A percentile compares a stretch with the other conserved stretches of the same genome.
Conservation (phyloP, 306 rosid genomes). For the Vicia faba region DNA sequence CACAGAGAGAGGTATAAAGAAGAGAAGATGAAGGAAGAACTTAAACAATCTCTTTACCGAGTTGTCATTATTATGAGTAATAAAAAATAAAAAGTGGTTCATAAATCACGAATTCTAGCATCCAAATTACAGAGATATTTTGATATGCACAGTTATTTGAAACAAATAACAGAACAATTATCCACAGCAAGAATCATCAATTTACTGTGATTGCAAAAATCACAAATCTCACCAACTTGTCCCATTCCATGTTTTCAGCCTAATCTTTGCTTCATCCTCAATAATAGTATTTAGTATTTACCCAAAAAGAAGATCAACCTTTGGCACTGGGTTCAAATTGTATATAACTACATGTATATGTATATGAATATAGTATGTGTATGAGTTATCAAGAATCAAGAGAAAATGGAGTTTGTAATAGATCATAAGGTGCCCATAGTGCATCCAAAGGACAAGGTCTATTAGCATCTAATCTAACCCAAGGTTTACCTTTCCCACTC, state of each 20-base stretch:
- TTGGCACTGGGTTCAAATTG: neutral
- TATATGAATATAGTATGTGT: neutral
- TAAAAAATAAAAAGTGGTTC: neutral
- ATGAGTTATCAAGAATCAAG: slow-evolving; percentile 59
- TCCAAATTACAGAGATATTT: slow-evolving; percentile 35
- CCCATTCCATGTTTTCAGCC: neutral
- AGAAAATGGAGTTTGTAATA: slow-evolving; percentile 68
- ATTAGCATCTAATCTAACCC: slow-evolving; percentile 86
- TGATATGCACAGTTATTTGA: slow-evolving; percentile 44
- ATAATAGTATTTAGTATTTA: neutral
- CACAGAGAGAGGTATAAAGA: no score
- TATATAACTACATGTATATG: slow-evolving; percentile 3
- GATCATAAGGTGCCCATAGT: slow-evolving; percentile 94
- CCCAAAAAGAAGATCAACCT: neutral
- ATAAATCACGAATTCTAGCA: slow-evolving; percentile 23
- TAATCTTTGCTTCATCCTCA: neutral
- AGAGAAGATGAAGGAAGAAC: no score
- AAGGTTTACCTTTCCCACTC: slow-evolving; percentile 97
- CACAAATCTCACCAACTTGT: neutral
- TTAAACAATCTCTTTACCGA: neutral
- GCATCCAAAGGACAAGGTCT: slow-evolving; percentile 89
- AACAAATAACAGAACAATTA: slow-evolving; percentile 21
- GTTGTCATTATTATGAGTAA: neutral
- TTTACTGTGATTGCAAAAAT: slow-evolving; percentile 19
- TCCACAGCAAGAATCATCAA: neutral